These are phyloP conservation scores for Phytophthora melonis DNA, from an alignment of 352 stramenopile genomes.

Conservation along the genomic window DNA sequence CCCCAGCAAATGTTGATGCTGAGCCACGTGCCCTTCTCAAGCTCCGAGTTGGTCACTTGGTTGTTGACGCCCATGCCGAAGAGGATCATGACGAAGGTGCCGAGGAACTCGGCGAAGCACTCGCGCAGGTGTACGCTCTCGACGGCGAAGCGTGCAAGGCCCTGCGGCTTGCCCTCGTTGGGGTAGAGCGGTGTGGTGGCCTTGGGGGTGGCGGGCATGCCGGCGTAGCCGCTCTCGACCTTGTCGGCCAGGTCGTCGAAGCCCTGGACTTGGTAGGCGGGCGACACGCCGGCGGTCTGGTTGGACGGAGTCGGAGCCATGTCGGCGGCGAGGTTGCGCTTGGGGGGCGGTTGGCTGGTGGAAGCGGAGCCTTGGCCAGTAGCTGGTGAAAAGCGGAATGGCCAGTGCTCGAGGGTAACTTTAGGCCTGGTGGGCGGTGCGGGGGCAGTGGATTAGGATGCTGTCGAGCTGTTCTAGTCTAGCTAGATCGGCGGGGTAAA, in stretches of 20 bases:
- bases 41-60: conserved; percentile 54
- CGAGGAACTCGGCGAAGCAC: conserved; percentile 58
- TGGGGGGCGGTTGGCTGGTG: background rate
- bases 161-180: background rate
- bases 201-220: conserved; percentile 31
- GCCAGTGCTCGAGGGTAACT: background rate
- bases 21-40: conserved; percentile 42
- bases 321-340: background rate
- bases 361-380: background rate
- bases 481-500: too few relatives aligned
- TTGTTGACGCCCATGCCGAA: conserved; percentile 70
- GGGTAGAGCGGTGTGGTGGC: background rate
- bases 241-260: conserved; percentile 21
- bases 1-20: conserved; percentile 64
- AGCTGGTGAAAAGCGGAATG: background rate
- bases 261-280: conserved; percentile 13
- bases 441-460: too few relatives aligned
- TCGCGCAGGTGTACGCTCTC: conserved; percentile 45
- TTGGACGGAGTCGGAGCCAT: conserved; percentile 7
- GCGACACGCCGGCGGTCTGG: conserved; percentile 18
- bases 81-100: conserved; percentile 53
- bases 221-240: conserved; percentile 26
- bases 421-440: too few relatives aligned
- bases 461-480: too few relatives aligned
- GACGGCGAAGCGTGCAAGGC: conserved; percentile 22